phyloP scores from a whole-genome alignment of 108 stramenopile genomes.

The Nitzschia sp. region DNA sequence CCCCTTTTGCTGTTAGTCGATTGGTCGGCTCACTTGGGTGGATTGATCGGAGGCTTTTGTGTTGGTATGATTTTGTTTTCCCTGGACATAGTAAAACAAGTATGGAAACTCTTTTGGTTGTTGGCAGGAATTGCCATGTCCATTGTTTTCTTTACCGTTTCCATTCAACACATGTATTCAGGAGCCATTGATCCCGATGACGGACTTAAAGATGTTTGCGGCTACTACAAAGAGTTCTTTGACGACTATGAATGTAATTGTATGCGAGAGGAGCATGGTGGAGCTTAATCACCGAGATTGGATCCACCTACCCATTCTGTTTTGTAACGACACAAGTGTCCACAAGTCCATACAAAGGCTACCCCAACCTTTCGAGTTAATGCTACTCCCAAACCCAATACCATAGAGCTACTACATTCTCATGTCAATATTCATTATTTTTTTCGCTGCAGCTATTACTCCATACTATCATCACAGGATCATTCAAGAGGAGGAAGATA shows the following conservation, averaged over 20 bases:
- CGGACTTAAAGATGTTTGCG: constrained; percentile 77
- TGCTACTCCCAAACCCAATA: no score
- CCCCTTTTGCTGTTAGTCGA: constrained; percentile 44
- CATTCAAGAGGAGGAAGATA: constrained; percentile 5
- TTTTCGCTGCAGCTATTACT: no score
- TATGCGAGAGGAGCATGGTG: constrained; percentile 16
- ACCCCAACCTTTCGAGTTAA: no score
- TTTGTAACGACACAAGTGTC: no score
- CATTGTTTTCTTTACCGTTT: constrained; percentile 39
- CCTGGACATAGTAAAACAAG: constrained; percentile 39
- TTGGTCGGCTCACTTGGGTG: constrained; percentile 84
- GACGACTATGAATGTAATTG: constrained; percentile 84
- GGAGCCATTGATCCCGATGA: constrained; percentile 57
- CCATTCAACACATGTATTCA: constrained; percentile 63
- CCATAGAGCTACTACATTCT: no score
- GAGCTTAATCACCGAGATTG: not conserved
- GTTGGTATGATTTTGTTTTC: constrained; percentile 68
- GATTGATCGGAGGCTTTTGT: constrained; percentile 65
- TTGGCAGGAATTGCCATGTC: constrained; percentile 53
- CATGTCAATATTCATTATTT: no score
- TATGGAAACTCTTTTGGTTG: constrained; percentile 60
- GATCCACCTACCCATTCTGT: no score
- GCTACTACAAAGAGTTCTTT: constrained; percentile 74
- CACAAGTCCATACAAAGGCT: no score
- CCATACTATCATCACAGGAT: not conserved